Percentiles rank a stretch among this genome's conserved stretches.
Evolutionary conservation across 73 alveolate genomes (phyloP).

Genomic region (Tetrahymena elliotti): DNA sequence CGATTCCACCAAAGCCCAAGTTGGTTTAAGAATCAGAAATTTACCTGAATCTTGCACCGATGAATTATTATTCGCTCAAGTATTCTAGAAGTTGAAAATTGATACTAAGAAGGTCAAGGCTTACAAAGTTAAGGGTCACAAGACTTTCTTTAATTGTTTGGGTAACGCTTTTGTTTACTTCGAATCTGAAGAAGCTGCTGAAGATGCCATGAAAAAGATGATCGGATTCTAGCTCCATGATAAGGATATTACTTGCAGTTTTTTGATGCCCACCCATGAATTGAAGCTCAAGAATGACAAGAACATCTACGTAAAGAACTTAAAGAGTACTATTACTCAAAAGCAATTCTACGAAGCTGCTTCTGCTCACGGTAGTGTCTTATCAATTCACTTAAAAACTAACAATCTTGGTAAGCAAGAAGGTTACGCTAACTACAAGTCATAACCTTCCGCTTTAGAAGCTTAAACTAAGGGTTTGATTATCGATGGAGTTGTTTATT

Average conservation of each 20-base stretch:
- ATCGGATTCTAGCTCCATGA: background rate
- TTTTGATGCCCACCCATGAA: background rate
- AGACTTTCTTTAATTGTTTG: background rate
- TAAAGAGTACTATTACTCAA: background rate
- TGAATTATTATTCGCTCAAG: background rate
- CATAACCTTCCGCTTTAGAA: background rate
- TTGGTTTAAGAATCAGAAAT: background rate
- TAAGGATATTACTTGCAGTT: background rate
- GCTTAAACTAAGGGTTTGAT: background rate
- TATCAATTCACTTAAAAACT: background rate
- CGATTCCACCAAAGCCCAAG: background rate
- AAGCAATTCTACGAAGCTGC: background rate
- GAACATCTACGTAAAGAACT: background rate
- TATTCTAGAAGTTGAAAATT: background rate
- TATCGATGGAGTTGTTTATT: background rate
- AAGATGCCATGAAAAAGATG: background rate
- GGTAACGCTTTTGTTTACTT: background rate
- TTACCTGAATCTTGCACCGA: background rate
- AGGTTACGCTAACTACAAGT: background rate
- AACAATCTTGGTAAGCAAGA: background rate
- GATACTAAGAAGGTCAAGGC: background rate
- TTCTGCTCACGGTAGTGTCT: background rate
- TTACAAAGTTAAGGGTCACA: background rate
- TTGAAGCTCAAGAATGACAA: background rate
- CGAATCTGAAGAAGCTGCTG: background rate